Conservation (phyloP, 163 green algal genomes). For the Prototheca cutis region DNA sequence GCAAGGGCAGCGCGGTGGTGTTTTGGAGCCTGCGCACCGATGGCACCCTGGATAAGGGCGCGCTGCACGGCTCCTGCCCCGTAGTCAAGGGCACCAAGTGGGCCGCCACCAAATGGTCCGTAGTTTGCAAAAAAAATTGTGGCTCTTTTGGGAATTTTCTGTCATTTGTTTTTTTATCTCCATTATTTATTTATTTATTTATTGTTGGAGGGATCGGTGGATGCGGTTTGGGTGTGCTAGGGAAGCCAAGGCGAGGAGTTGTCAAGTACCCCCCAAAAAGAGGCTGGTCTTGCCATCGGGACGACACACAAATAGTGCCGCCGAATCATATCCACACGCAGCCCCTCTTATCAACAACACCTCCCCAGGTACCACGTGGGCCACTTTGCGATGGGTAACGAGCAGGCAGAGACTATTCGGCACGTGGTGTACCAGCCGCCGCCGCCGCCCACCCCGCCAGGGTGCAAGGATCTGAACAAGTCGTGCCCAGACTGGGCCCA, state of each 20-base stretch:
- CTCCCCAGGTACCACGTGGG: conserved; percentile 7
- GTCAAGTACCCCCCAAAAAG: too few relatives aligned
- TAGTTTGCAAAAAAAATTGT: too few relatives aligned
- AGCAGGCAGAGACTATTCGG: not conserved
- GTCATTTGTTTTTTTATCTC: too few relatives aligned
- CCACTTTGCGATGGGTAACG: conserved; percentile 3
- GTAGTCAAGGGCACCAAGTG: conserved; percentile 60
- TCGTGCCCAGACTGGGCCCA: conserved; percentile 37
- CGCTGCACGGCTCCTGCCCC: conserved; percentile 62
- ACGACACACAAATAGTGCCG: too few relatives aligned
- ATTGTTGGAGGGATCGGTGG: too few relatives aligned
- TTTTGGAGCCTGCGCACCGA: conserved; percentile 62
- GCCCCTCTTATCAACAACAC: too few relatives aligned
- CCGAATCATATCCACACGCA: too few relatives aligned
- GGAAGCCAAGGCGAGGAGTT: too few relatives aligned
- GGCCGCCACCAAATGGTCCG: conserved; percentile 53
- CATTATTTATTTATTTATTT: too few relatives aligned
- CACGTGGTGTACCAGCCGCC: conserved; percentile 9
- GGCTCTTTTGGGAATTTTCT: too few relatives aligned
- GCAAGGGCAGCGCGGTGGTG: conserved; percentile 55
- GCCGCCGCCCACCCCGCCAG: conserved; percentile 8
- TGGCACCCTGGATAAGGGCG: conserved; percentile 39
- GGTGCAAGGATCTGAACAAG: conserved; percentile 33
- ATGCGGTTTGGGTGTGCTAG: too few relatives aligned
- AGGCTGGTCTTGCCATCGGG: too few relatives aligned